These are phyloP conservation scores for Diaporthe sp. DNA, from an alignment of 2,329 filamentous ascomycete species.

Conservation along the genomic window DNA sequence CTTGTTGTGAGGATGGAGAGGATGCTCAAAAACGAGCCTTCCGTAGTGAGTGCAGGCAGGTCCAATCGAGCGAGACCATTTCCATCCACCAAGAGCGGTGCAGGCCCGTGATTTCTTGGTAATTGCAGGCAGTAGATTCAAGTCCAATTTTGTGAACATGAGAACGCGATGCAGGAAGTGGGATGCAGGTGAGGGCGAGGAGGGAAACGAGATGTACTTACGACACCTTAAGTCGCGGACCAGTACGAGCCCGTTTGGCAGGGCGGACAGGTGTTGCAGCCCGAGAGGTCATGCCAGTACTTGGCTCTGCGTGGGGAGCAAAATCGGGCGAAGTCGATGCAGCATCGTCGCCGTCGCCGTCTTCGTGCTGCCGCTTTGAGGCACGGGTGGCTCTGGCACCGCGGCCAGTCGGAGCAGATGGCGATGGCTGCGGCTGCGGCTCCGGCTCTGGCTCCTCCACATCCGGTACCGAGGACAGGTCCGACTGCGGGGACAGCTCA, in stretches of 20 bases:
- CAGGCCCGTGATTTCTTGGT: background rate
- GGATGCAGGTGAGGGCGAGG: background rate
- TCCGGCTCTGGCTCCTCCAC: constrained; percentile 38
- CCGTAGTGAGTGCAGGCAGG: background rate
- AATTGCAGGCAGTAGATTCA: background rate
- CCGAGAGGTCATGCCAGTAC: constrained; percentile 65
- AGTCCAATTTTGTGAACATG: background rate
- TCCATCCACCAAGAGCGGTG: constrained; percentile 6
- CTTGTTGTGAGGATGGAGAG: background rate
- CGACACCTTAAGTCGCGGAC: constrained; percentile 77
- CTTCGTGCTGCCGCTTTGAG: constrained; percentile 66
- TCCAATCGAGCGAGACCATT: background rate
- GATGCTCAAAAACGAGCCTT: background rate
- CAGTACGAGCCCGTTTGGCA: constrained; percentile 71
- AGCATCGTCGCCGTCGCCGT: constrained; percentile 63
- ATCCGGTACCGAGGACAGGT: constrained; percentile 39
- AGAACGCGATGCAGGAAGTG: constrained; percentile 20
- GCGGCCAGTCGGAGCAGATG: constrained; percentile 13
- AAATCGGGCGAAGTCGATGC: constrained; percentile 62
- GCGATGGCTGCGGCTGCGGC: constrained; percentile 18
- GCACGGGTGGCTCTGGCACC: constrained; percentile 60
- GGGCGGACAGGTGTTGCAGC: constrained; percentile 70
- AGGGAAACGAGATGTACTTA: constrained; percentile 58
- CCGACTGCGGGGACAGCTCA: constrained; percentile 29
- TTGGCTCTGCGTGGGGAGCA: constrained; percentile 60